Conservation (phyloP, 768 basidiomycete species). For the Suillus alpinus region DNA sequence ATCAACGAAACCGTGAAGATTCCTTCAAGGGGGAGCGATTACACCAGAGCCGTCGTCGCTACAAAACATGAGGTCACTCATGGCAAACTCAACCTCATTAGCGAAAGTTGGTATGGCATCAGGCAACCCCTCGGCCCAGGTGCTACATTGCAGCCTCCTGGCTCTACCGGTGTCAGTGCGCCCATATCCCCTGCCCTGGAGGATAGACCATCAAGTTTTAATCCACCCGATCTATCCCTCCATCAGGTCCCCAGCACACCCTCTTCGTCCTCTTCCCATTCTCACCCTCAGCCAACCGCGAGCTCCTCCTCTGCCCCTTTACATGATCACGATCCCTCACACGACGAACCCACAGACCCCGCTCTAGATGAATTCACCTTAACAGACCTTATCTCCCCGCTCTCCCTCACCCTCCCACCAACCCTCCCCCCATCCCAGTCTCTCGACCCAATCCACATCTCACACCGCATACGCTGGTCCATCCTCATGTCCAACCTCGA, state of each 20-base stretch:
- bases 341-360: slow-evolving; percentile 6
- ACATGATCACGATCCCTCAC: background rate
- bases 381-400: slow-evolving; percentile 54
- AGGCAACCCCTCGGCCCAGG: slow-evolving; percentile 1
- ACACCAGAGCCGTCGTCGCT: slow-evolving; percentile 57
- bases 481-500: slow-evolving; percentile 82
- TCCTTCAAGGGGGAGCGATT: slow-evolving; percentile 52
- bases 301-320: background rate
- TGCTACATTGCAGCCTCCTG: background rate
- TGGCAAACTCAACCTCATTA: slow-evolving; percentile 47
- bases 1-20: slow-evolving; percentile 76
- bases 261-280: slow-evolving; percentile 14
- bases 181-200: slow-evolving; percentile 13
- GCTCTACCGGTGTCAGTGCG: slow-evolving; percentile 6
- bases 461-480: slow-evolving; percentile 79
- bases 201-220: slow-evolving; percentile 13
- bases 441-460: slow-evolving; percentile 71
- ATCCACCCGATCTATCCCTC: slow-evolving; percentile 16
- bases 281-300: background rate
- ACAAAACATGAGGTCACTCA: slow-evolving; percentile 65
- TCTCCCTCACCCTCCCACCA: slow-evolving; percentile 59
- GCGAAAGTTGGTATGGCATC: slow-evolving; percentile 12
- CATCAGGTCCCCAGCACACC: slow-evolving; percentile 14
- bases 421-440: slow-evolving; percentile 67
- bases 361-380: background rate